These are phyloP conservation scores for Exophiala oligosperma DNA, from an alignment of 2,329 filamentous ascomycete species.

Conservation along the genomic window DNA sequence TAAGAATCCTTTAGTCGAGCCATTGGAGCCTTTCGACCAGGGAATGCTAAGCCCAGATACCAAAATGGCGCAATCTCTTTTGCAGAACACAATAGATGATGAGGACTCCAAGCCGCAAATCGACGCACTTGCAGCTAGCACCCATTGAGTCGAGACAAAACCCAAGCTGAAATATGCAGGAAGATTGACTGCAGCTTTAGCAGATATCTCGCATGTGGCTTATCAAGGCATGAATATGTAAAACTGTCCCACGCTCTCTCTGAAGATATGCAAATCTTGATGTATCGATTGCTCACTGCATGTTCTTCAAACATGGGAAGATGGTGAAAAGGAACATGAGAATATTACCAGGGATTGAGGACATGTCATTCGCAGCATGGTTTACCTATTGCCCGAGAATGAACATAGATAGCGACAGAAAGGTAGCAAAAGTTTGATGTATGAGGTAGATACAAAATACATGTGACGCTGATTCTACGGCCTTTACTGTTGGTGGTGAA, in stretches of 20 bases:
- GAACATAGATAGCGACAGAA: not conserved
- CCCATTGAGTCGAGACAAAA: not conserved
- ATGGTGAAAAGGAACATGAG: conserved; percentile 14
- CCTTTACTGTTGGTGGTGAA: not conserved
- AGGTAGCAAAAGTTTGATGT: not conserved
- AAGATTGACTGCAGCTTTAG: conserved; percentile 5
- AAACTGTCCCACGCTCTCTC: conserved; percentile 22
- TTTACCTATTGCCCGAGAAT: not conserved
- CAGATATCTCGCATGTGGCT: conserved; percentile 10
- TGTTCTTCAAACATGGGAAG: conserved; percentile 13
- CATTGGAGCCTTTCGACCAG: conserved; percentile 20
- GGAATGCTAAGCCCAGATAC: not conserved
- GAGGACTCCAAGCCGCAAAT: not conserved
- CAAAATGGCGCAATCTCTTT: not conserved
- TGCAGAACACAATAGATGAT: not conserved
- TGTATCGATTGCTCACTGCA: conserved; percentile 19
- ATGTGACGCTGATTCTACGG: too few relatives aligned
- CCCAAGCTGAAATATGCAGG: not conserved
- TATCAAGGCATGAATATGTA: conserved; percentile 20
- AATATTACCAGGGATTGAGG: conserved; percentile 8
- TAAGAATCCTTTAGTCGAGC: conserved; percentile 23
- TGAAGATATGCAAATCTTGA: conserved; percentile 22
- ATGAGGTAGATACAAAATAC: not conserved
- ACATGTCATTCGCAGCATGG: conserved; percentile 11
- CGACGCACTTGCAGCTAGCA: not conserved